phyloP scores from a whole-genome alignment of 345 rosid genomes.

The Pugionium cornutum region DNA sequence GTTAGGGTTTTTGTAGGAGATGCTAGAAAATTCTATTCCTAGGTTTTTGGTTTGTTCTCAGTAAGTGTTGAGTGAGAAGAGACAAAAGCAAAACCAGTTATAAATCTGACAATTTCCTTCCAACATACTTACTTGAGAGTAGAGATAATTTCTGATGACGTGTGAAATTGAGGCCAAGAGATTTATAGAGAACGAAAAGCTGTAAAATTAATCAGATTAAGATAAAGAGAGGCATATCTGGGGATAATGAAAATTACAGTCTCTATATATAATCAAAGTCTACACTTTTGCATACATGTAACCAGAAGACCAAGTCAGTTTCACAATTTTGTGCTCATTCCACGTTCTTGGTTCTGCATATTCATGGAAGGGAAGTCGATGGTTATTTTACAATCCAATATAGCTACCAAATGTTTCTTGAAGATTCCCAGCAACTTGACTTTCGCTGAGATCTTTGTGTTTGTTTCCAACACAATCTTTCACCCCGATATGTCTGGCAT shows the following conservation, averaged over 20 bases:
- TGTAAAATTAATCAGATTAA: no score
- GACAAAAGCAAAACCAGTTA: not conserved
- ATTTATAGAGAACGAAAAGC: no score
- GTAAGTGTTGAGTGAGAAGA: not conserved
- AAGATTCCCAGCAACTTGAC: slow-evolving; percentile 46
- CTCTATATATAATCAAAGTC: not conserved
- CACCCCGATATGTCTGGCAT: slow-evolving; percentile 44
- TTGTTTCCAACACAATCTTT: slow-evolving; percentile 41
- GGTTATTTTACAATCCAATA: slow-evolving; percentile 43
- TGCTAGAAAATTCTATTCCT: not conserved
- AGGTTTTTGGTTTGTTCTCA: not conserved
- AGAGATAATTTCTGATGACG: no score
- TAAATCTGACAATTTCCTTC: no score
- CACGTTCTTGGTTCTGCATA: slow-evolving; percentile 44
- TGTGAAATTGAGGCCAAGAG: no score
- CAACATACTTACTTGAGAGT: no score
- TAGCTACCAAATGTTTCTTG: slow-evolving; percentile 44
- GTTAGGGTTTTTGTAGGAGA: not conserved
- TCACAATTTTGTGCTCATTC: slow-evolving; percentile 42
- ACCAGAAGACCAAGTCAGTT: not conserved
- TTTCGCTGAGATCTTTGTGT: slow-evolving; percentile 48
- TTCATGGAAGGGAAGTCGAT: slow-evolving; percentile 39
- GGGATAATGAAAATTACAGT: not conserved
- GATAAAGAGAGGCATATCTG: not conserved
- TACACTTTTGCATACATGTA: not conserved